Evolutionary conservation across 345 rosid species (phyloP), one percentile per base, ranked within the genome.

Genomic region (Geranium brycei): DNA sequence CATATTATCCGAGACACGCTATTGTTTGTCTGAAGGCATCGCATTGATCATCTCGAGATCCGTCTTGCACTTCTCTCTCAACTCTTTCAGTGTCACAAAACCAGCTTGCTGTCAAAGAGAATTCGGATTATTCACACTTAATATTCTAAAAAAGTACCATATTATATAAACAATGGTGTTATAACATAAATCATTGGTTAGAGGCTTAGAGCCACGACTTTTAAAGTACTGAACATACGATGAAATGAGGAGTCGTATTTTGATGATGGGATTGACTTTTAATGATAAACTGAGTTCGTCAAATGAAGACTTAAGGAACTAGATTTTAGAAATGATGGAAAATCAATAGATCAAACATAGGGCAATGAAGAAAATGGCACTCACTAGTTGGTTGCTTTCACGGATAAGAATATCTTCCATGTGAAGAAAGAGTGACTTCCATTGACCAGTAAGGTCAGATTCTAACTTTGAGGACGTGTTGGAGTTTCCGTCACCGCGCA

Each of bases 341-440:
- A 64, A 10, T 3, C 17, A 0, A 59, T 13, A 31, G 2, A 14
- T 15, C 14, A n/a, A 40, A 41, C 51, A 28, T 40, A 64, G 40
- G 28, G 28, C 28, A 23, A 18, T 7, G 17, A 38, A 14, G 15
- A 31, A 62, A 41, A 62, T 31, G 13, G 64, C 55, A 81, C 99
- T 92, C 70, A 92, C 98, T 64, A 86, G 95, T 58, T 86, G 83
- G 67, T 30, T 77, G 86, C 77, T 77, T 81, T 92, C 98, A 31
- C 62, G 77, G 47, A 66, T 75, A 67, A 89, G 75, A 61, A 82
- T 74, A 57, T 85, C 85, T 10, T 82, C 90, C 98, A 83, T 89
- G 78, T 75, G 81, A 57, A 80, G 88, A 81, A 92, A 92, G 65
- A 87, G 95, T 3, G 90, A 82, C 70, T 72, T 80, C 98, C 97